Percentiles rank a stretch among this genome's conserved stretches.
phyloP scores from a whole-genome alignment of 768 basidiomycete genomes.

The Pilatotrama ljubarskyi region DNA sequence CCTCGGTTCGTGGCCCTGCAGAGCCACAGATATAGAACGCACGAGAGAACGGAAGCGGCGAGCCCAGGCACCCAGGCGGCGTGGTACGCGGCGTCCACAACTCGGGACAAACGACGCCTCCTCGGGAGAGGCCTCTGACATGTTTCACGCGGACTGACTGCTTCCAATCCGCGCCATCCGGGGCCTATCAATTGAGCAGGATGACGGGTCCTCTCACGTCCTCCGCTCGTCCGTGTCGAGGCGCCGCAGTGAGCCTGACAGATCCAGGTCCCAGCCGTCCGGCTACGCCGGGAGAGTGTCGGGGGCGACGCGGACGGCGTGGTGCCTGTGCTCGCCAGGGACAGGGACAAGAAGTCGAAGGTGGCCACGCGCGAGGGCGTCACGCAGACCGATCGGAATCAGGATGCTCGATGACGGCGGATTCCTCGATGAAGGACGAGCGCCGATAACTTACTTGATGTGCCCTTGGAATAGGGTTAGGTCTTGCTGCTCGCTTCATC shows the following conservation, averaged over 20 bases:
- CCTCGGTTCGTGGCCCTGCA: not conserved
- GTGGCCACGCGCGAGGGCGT: not conserved
- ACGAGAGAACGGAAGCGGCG: not conserved
- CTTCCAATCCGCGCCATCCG: too few relatives aligned
- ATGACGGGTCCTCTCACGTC: too few relatives aligned
- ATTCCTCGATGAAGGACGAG: not conserved
- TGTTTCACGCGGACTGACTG: not conserved
- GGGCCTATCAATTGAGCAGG: too few relatives aligned
- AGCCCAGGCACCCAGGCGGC: not conserved
- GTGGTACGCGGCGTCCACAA: not conserved
- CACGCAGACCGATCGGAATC: not conserved
- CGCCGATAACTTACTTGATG: not conserved
- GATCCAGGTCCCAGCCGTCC: too few relatives aligned
- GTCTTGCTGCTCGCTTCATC: not conserved
- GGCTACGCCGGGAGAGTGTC: not conserved
- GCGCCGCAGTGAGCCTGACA: too few relatives aligned
- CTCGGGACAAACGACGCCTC: not conserved
- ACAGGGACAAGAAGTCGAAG: slow-evolving; percentile 1
- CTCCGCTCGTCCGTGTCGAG: not conserved
- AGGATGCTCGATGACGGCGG: not conserved
- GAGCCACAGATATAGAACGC: not conserved
- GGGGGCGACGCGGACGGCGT: not conserved
- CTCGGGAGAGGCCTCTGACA: not conserved
- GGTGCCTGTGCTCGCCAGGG: slow-evolving; percentile 4
- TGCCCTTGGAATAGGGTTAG: not conserved